A percentile compares a stretch with the other conserved stretches of the same genome.
Conservation (phyloP, 495 filamentous ascomycete genomes). For the Talaromyces ruber region DNA sequence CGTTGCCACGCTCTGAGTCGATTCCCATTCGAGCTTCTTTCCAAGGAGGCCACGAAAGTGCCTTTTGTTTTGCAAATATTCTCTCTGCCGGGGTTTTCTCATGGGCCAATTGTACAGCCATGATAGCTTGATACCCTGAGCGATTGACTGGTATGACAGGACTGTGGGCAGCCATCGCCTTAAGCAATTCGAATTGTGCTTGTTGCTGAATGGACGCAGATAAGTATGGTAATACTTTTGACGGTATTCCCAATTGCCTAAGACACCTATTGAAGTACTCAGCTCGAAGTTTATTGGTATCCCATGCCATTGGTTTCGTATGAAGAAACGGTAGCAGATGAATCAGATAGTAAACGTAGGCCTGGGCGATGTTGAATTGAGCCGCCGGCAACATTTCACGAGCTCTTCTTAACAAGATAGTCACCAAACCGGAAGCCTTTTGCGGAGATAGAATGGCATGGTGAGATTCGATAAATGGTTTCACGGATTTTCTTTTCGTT, state of each 20-base stretch:
- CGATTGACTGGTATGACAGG: slow-evolving; percentile 49
- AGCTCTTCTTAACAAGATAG: slow-evolving; percentile 52
- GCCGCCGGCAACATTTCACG: slow-evolving; percentile 48
- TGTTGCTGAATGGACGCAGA: slow-evolving; percentile 42
- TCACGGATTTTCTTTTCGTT: neutral
- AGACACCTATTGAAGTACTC: slow-evolving; percentile 46
- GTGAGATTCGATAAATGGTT: slow-evolving; percentile 1
- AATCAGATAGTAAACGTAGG: slow-evolving; percentile 27
- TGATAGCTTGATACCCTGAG: slow-evolving; percentile 54
- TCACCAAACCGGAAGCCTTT: slow-evolving; percentile 25
- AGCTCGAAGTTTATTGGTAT: slow-evolving; percentile 17
- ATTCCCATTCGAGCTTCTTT: slow-evolving; percentile 53
- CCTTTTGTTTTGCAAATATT: slow-evolving; percentile 50
- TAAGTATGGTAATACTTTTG: slow-evolving; percentile 38
- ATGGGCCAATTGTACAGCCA: slow-evolving; percentile 53
- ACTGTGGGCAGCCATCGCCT: slow-evolving; percentile 48
- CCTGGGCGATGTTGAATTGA: slow-evolving; percentile 36
- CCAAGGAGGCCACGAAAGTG: slow-evolving; percentile 64
- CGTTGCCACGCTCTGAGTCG: slow-evolving; percentile 45
- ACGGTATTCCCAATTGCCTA: slow-evolving; percentile 44
- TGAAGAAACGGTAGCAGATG: neutral
- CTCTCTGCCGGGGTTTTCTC: slow-evolving; percentile 51
- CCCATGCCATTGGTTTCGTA: neutral
- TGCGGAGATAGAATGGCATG: slow-evolving; percentile 16
- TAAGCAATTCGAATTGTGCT: slow-evolving; percentile 56